Evolutionary conservation across 345 rosid genomes (phyloP), one percentile per base, ranked within the genome.

Genomic region (Stellera chamaejasme): DNA sequence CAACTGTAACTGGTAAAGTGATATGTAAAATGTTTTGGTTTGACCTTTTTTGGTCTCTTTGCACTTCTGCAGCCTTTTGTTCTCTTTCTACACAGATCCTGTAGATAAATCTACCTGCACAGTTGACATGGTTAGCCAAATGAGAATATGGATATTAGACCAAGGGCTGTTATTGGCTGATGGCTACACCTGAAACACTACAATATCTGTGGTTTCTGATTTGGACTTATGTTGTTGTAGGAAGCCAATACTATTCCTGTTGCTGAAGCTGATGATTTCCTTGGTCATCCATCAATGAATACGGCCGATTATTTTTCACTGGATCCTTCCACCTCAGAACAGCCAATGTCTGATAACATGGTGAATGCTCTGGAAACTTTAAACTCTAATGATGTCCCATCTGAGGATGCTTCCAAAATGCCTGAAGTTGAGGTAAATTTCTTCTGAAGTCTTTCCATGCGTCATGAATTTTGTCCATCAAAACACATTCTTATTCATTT

Each of bases 341-440:
- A 65, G 36, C 73, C 57, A 32, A 25, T 26, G 28, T 63, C 57
- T 62, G 70, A 60, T 59, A 76, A 62, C 50, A 56, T 47, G 32
- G 14, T 32, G 11, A 60, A 74, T 49, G 39, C 50, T 45, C 23
- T 50, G 3, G 75, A 69, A 59, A 55, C 65, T 45, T 60, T 61
- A 50, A 28, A 47, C 16, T 5, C 45, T 0, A 68, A 55, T 51
- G 64, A 64, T 58, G 66, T 58, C 1, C 59, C 58, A 43, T 59
- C 68, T 15, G 74, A 56, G 62, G 52, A 59, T 65, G 62, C 43
- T 48, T 66, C 72, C 64, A 71, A 28, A 58, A 32, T 53, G 63
- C 67, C 65, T 32, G 61, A 48, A 54, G 69, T 69, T 54, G 56
- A 43, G 72, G 96, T 87, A 76, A 53, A 48, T 54, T 58, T 54